A percentile compares a stretch with the other conserved stretches of the same genome.
phyloP scores from a whole-genome alignment of 495 filamentous ascomycete species.

The Trichoderma virens region DNA sequence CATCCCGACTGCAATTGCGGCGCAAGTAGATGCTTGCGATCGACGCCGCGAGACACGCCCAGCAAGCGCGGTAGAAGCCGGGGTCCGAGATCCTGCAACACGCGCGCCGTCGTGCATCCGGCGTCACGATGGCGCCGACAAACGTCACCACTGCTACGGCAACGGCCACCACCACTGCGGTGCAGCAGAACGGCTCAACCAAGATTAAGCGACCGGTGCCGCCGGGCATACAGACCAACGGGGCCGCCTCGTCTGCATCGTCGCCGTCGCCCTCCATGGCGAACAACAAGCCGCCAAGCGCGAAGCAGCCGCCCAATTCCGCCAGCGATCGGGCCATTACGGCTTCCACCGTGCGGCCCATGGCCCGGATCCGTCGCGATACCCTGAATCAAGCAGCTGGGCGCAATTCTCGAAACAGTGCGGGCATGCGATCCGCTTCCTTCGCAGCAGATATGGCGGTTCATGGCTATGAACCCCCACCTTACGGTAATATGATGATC shows the following conservation, averaged over 20 bases:
- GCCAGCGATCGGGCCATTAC: constrained; percentile 37
- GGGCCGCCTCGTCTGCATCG: constrained; percentile 52
- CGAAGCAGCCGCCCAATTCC: constrained; percentile 28
- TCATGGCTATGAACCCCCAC: constrained; percentile 32
- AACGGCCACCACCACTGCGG: constrained; percentile 22
- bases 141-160: constrained; percentile 30
- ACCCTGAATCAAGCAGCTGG: constrained; percentile 25
- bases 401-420: constrained; percentile 35
- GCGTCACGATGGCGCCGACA: constrained; percentile 33
- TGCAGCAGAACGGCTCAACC: constrained; percentile 43
- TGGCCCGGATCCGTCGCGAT: constrained; percentile 46
- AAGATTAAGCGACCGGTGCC: constrained; percentile 71
- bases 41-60: background rate
- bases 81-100: background rate
- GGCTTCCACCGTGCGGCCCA: constrained; percentile 35
- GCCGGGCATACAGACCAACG: constrained; percentile 62
- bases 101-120: constrained; percentile 5
- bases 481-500: constrained; percentile 32
- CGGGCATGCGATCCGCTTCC: constrained; percentile 36
- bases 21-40: constrained; percentile 1
- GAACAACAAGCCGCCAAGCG: constrained; percentile 49
- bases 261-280: constrained; percentile 61
- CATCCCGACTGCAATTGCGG: background rate
- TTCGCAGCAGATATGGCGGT: constrained; percentile 32
- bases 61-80: background rate